Conservation (phyloP, 768 basidiomycete species). For the Boletus tomentosulus region DNA sequence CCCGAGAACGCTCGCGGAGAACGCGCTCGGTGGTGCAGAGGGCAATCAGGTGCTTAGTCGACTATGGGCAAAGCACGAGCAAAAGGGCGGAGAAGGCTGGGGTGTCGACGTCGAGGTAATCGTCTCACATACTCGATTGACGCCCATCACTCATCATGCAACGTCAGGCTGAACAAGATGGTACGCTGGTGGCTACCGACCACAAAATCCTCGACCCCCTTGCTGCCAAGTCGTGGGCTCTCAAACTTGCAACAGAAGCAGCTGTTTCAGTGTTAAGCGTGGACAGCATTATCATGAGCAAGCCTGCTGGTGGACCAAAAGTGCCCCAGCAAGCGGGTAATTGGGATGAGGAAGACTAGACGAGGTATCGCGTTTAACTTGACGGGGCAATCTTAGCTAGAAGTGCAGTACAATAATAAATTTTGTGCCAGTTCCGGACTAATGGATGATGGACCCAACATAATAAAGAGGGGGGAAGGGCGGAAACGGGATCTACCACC, state of each 20-base stretch:
- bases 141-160: not conserved
- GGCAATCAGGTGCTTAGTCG: constrained; percentile 89
- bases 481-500: constrained; percentile 2
- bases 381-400: constrained; percentile 12
- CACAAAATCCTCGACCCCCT: constrained; percentile 82
- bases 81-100: constrained; percentile 66
- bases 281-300: constrained; percentile 97
- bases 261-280: constrained; percentile 89
- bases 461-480: constrained; percentile 2
- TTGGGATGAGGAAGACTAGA: constrained; percentile 71
- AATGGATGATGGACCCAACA: constrained; percentile 14
- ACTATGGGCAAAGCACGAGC: constrained; percentile 87
- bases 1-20: constrained; percentile 90
- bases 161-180: constrained; percentile 68
- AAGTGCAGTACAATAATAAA: constrained; percentile 28
- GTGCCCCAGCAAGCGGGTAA: constrained; percentile 83
- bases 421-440: constrained; percentile 20
- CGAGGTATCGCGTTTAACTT: constrained; percentile 9
- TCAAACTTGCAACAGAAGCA: constrained; percentile 87
- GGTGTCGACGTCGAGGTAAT: constrained; percentile 88
- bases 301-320: constrained; percentile 86
- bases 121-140: not conserved
- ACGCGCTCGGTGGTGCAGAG: constrained; percentile 85
- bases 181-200: constrained; percentile 61
- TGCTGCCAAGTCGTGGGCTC: constrained; percentile 86